Base-by-base conservation (phyloP, 2,329 filamentous ascomycete species). In the Dothiorella sarmentorum region DNA sequence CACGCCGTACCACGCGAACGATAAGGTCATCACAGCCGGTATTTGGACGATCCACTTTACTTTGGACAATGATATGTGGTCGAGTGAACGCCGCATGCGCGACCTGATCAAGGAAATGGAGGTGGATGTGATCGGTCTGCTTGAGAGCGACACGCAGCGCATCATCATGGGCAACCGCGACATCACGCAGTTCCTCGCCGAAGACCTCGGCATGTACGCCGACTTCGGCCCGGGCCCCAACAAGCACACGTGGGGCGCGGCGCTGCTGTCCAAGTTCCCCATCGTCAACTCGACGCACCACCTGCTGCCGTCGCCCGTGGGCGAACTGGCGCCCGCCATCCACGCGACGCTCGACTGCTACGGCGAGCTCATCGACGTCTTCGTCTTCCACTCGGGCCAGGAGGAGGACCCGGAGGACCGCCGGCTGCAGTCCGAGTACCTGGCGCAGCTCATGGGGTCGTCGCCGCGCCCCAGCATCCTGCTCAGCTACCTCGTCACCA, bases 111-210 rank as follows among this genome's bases (percentile, higher is more conserved):
- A 90, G 69, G 94, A 97, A 68, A 79, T 96, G n/a, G 94, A 99
- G 74, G 78, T 99, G n/a, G 94, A 99, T 69, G 90, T 99, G 4
- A 83, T 99, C 45, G 94, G 94, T n/a, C 83, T 99, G 18, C 82
- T 99, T 0, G 94, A 99, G 74, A 89, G 88, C 0, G 94, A 99
- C 71, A 82, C 90, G 33, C 94, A 99, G 76, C 90, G 93, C 65
- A 96, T 99, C 76, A 99, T 99, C 79, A 99, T 97, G 94, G 94
- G 94, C 68, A 99, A 97, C 76, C 89, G 94, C 64, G 94, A 99
- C 71, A 89, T 90, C 7, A 97, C 94, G 1, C 94, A 97, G 71
- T 95, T 90, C 75, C 83, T 99, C 7, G 92, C 94, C 18, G 93
- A 97, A 72, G 92, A 99, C 65, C 82, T 99, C 10, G 94, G 94